Base-by-base conservation (phyloP, 768 basidiomycete genomes). In the Amanita fuliginea region DNA sequence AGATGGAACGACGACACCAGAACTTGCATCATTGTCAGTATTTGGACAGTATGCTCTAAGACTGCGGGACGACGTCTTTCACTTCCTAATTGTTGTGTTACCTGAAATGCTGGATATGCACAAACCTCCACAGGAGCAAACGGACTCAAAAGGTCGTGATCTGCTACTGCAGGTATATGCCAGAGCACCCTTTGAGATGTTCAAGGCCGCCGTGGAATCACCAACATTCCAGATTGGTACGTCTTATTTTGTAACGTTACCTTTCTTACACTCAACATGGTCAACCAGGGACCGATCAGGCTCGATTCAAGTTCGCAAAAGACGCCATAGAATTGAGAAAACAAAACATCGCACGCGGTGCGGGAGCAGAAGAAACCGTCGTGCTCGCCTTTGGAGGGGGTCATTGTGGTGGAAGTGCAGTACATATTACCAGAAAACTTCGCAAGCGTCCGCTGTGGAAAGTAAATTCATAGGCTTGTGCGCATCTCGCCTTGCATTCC, bases 301-400 rank as follows among this genome's bases (percentile, higher is more conserved):
- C 80, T 53, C 80, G 91, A 41, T 96, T 93, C 70, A 85, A 84
- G 59, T 94, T 94, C 66, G 89, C 90, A 3, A 94, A 93, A 65
- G 88, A 89, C 55, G 87, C 83, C 10, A 84, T 94, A 59, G 85
- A 88, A 58, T 59, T 83, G 58, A 76, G 91, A 57, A 94, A 89
- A 66, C 80, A 78, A 60, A 80, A 81, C n/a, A 75, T 81, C 60
- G 76, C 79, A 41, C 78, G 81, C 54, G 82, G 79, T 47, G 68
- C 74, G 53, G 80, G 83, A 49, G 80, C 78, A 52, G 86, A 88
- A 64, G 90, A 93, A 67, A 88, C 86, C n/a, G 90, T 94, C 37
- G 90, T 95, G 46, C 72, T 94, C 56, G 89, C 88, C 33, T 91
- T 93, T 67, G 86, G 86, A 51, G 84, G 80, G 53, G 73, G 71